A percentile compares a stretch with the other conserved stretches of the same genome.
Conservation (phyloP, 306 rosid species). For the Alnus glutinosa region DNA sequence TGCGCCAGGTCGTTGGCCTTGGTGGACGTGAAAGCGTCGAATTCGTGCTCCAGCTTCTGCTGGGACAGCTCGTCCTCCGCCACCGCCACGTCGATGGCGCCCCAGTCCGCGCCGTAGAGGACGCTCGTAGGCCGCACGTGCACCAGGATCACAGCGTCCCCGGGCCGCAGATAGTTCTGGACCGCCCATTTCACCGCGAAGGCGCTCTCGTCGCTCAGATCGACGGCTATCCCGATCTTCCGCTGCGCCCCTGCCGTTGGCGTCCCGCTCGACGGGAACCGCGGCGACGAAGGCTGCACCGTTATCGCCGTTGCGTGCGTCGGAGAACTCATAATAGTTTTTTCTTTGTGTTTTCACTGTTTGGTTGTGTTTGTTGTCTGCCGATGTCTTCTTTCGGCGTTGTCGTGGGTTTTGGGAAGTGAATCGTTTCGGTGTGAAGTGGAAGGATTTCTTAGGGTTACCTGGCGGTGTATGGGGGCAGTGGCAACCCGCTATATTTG, state of each 20-base stretch:
- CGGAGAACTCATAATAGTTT: conserved; percentile 8
- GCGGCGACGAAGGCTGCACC: conserved; percentile 2
- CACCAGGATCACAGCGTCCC: conserved; percentile 12
- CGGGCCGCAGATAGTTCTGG: conserved; percentile 6
- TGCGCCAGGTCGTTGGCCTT: conserved; percentile 67
- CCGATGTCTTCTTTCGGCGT: neutral
- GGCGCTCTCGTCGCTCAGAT: conserved; percentile 14
- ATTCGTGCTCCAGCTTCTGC: conserved; percentile 64
- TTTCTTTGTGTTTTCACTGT: neutral
- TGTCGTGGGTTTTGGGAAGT: neutral
- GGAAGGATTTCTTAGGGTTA: too few relatives aligned
- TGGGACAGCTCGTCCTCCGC: conserved; percentile 46
- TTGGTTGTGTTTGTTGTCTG: neutral
- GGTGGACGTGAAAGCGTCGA: conserved; percentile 69
- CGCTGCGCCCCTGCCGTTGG: conserved; percentile 3
- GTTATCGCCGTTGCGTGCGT: neutral
- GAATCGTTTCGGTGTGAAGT: too few relatives aligned
- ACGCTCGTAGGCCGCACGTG: conserved; percentile 16
- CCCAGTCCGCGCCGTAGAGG: conserved; percentile 22
- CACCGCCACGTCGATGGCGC: conserved; percentile 7
- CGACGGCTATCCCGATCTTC: conserved; percentile 17
- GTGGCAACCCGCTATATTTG: neutral
- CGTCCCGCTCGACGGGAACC: neutral
- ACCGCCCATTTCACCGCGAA: conserved; percentile 17
- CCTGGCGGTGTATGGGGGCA: too few relatives aligned